These are phyloP conservation scores for Diaporthe sp. DNA, from an alignment of 2,329 filamentous ascomycete species.

Conservation along the genomic window DNA sequence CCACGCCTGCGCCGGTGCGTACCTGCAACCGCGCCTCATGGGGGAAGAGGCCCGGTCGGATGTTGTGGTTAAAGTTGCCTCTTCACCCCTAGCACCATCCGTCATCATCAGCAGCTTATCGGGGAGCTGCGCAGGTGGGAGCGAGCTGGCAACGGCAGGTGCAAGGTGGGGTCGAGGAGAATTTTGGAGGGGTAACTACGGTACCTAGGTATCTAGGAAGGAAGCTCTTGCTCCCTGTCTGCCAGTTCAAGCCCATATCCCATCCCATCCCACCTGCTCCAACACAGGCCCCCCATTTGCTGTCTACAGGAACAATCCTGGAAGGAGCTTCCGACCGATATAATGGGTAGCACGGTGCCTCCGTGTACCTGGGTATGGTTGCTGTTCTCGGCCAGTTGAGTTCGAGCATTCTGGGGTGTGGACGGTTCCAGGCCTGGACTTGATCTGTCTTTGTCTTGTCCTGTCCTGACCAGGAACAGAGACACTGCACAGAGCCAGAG, in stretches of 20 bases:
- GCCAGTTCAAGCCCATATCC: not conserved
- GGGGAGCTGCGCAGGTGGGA: conserved; percentile 9
- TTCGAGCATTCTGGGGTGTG: conserved; percentile 1
- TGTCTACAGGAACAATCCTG: conserved; percentile 29
- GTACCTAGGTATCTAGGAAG: not conserved
- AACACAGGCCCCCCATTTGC: conserved; percentile 47
- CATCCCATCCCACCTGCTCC: conserved; percentile 44
- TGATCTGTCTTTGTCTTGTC: conserved; percentile 2
- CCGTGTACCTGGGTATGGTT: not conserved
- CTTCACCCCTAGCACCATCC: not conserved
- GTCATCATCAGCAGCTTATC: conserved; percentile 13
- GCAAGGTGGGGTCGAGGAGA: conserved; percentile 17
- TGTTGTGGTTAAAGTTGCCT: conserved; percentile 3
- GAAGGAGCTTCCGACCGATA: not conserved
- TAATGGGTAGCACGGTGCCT: not conserved
- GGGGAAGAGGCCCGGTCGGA: not conserved
- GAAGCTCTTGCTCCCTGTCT: not conserved
- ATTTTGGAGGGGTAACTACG: conserved; percentile 34
- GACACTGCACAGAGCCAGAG: not conserved
- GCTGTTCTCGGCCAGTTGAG: conserved; percentile 11
- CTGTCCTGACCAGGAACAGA: not conserved
- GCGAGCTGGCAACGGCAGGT: not conserved
- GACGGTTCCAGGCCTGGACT: not conserved
- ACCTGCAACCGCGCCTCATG: not conserved
- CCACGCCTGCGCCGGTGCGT: not conserved